phyloP scores from a whole-genome alignment of 2,329 filamentous ascomycete genomes.

The Diaporthe longicolla region DNA sequence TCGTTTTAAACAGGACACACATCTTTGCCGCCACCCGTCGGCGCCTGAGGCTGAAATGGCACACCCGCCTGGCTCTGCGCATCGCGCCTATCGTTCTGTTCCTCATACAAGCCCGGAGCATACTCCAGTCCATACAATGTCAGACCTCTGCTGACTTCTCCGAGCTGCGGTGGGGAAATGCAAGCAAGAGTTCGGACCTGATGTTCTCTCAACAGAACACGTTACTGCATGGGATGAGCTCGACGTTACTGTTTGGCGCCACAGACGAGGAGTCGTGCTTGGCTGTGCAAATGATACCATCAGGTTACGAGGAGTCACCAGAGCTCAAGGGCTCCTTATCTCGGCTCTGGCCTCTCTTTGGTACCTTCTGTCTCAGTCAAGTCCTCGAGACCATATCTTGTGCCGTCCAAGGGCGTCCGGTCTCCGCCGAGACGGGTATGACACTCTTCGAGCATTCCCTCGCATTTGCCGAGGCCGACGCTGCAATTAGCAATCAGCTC shows the following conservation, averaged over 20 bases:
- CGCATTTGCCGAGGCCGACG: conserved; percentile 95
- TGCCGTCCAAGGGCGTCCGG: conserved; percentile 85
- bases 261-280: conserved; percentile 82
- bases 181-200: conserved; percentile 74
- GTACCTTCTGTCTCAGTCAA: conserved; percentile 80
- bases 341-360: conserved; percentile 80
- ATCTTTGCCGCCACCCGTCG: conserved; percentile 93
- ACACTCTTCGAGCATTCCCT: conserved; percentile 96
- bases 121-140: conserved; percentile 91
- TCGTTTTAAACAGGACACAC: conserved; percentile 90
- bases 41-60: conserved; percentile 82
- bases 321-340: conserved; percentile 83
- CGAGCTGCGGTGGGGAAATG: conserved; percentile 77
- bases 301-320: conserved; percentile 64
- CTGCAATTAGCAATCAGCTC: conserved; percentile 84
- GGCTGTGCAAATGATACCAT: conserved; percentile 79
- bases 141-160: conserved; percentile 85
- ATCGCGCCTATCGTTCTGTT: conserved; percentile 80
- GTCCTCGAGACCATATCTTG: conserved; percentile 91
- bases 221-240: conserved; percentile 80
- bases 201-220: conserved; percentile 79
- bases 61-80: conserved; percentile 78
- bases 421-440: conserved; percentile 92
- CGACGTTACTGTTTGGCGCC: conserved; percentile 79
- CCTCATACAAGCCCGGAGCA: conserved; percentile 73